Percentiles rank a stretch among this genome's conserved stretches.
Evolutionary conservation across 1,284 basidiomycete species (phyloP).

Genomic region (Pisolithus thermaeus): DNA sequence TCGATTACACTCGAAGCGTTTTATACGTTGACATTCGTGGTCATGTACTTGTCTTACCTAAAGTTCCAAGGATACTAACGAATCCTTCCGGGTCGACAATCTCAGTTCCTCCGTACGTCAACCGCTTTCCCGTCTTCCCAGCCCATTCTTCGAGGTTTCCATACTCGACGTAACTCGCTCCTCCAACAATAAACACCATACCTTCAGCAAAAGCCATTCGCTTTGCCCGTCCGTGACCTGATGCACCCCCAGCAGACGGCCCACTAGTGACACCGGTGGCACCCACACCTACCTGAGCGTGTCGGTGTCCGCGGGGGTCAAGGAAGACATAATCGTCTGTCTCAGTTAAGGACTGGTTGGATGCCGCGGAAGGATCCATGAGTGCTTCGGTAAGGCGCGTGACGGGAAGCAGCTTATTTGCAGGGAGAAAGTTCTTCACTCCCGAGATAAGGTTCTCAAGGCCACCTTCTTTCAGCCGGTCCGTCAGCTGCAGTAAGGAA

Average conservation of each 20-base stretch:
- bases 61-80: conserved; percentile 57
- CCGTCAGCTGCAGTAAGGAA: conserved; percentile 61
- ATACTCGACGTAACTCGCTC: conserved; percentile 96
- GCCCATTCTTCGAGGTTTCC: conserved; percentile 95
- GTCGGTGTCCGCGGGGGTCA: conserved; percentile 79
- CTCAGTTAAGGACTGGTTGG: conserved; percentile 89
- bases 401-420: conserved; percentile 89
- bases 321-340: conserved; percentile 96
- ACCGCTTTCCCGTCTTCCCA: conserved; percentile 68
- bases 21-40: background rate
- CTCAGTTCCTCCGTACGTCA: conserved; percentile 96
- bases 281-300: conserved; percentile 42
- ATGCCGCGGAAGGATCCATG: conserved; percentile 93
- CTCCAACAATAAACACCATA: conserved; percentile 94
- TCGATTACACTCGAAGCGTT: background rate
- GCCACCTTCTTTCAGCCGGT: conserved; percentile 90
- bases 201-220: conserved; percentile 87
- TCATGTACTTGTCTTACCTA: conserved; percentile 43
- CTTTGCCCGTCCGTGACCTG: conserved; percentile 45
- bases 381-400: conserved; percentile 92
- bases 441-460: conserved; percentile 95
- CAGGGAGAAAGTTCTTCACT: conserved; percentile 97
- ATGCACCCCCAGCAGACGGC: conserved; percentile 31
- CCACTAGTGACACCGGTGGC: conserved; percentile 46
- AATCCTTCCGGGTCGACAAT: conserved; percentile 89